These are phyloP conservation scores for Cladosporium oxysporum DNA, from an alignment of 2,329 filamentous ascomycete species.

Conservation along the genomic window DNA sequence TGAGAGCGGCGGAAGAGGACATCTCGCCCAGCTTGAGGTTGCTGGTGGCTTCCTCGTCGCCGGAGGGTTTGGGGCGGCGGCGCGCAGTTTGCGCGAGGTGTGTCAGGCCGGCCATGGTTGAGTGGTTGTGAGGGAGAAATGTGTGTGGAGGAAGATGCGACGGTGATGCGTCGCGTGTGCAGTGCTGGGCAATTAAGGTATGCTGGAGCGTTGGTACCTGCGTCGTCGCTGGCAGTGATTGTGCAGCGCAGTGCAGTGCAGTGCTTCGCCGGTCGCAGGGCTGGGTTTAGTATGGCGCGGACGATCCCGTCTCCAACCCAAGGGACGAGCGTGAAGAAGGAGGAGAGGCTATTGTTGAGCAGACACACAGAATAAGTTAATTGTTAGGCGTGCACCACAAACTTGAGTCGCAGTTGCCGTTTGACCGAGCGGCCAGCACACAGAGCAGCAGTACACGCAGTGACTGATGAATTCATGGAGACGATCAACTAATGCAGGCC, in stretches of 20 bases:
- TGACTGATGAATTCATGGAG: background rate
- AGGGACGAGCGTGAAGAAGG: slow-evolving; percentile 4
- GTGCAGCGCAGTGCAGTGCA: background rate
- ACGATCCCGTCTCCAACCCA: background rate
- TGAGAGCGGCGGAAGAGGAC: slow-evolving; percentile 85
- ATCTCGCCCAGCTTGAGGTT: slow-evolving; percentile 90
- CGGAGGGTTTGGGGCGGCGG: slow-evolving; percentile 66
- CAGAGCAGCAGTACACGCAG: background rate
- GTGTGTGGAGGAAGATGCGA: background rate
- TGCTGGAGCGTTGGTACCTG: slow-evolving; percentile 1
- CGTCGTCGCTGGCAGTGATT: background rate
- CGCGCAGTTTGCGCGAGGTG: slow-evolving; percentile 45
- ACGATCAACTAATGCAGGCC: background rate
- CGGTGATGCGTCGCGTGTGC: background rate
- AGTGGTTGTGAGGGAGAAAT: background rate
- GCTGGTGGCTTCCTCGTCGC: slow-evolving; percentile 84
- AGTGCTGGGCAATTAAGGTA: background rate
- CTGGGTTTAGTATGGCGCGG: background rate
- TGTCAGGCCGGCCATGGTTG: slow-evolving; percentile 34
- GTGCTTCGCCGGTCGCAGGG: background rate
- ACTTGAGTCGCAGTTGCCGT: background rate
- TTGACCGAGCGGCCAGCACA: background rate
- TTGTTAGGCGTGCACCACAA: background rate
- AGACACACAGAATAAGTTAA: background rate
- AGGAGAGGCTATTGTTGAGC: background rate